Evolutionary conservation across 352 stramenopile genomes (phyloP).

Genomic region (Pythium grandisporangium): DNA sequence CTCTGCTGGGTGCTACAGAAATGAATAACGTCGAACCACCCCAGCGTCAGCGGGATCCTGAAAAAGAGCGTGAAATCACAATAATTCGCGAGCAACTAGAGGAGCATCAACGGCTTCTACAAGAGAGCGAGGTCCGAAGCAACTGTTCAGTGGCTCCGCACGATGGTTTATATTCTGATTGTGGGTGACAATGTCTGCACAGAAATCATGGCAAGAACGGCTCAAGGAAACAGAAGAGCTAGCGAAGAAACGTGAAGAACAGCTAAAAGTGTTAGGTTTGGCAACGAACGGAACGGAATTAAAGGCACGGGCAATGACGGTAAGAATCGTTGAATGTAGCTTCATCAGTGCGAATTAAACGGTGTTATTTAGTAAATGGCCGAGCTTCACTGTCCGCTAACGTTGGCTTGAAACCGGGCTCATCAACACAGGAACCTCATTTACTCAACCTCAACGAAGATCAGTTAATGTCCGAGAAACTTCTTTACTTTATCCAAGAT

Average conservation of each 20-base stretch:
- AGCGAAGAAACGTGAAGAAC: constrained; percentile 65
- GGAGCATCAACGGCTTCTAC: constrained; percentile 62
- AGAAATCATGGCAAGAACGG: constrained; percentile 78
- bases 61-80: constrained; percentile 45
- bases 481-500: constrained; percentile 67
- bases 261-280: constrained; percentile 60
- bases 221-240: constrained; percentile 80
- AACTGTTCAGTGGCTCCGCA: neutral
- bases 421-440: constrained; percentile 40
- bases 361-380: no score
- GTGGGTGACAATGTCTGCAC: neutral
- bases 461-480: constrained; percentile 74
- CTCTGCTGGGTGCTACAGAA: constrained; percentile 12
- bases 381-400: no score
- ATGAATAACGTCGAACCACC: neutral
- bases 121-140: constrained; percentile 54
- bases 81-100: constrained; percentile 66
- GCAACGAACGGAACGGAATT: constrained; percentile 49
- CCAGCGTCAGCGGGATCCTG: constrained; percentile 22
- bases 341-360: no score
- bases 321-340: no score
- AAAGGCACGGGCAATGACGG: constrained; percentile 38
- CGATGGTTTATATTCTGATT: no score
- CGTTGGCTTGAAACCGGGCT: no score
- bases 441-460: constrained; percentile 86